These are phyloP conservation scores for Xerocomus potaroensis DNA, from an alignment of 768 basidiomycete genomes.

Conservation along the genomic window DNA sequence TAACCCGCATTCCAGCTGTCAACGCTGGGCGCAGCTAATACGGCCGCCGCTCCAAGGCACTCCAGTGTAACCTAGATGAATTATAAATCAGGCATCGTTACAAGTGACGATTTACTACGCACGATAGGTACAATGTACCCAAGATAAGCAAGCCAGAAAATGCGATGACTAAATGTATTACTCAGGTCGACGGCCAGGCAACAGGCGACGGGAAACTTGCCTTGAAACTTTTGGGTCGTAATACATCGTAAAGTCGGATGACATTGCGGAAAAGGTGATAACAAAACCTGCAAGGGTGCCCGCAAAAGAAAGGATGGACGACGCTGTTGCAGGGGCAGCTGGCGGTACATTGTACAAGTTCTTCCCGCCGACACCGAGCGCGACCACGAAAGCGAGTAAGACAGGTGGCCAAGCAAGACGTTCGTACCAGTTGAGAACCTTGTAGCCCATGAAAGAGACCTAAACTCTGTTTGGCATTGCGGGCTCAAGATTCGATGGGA, in stretches of 20 bases:
- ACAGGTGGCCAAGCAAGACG: slow-evolving; percentile 74
- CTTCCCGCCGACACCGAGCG: slow-evolving; percentile 69
- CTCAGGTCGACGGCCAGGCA: slow-evolving; percentile 6
- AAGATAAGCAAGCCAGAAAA: slow-evolving; percentile 62
- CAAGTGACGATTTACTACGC: slow-evolving; percentile 25
- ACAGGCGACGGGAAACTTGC: slow-evolving; percentile 30
- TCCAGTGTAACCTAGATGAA: slow-evolving; percentile 34
- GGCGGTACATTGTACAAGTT: slow-evolving; percentile 49
- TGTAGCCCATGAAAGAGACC: slow-evolving; percentile 66
- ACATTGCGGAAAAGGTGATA: slow-evolving; percentile 56
- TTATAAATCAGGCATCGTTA: background rate
- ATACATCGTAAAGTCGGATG: slow-evolving; percentile 75
- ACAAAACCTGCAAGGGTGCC: slow-evolving; percentile 71
- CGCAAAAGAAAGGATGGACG: slow-evolving; percentile 57
- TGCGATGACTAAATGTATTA: slow-evolving; percentile 41
- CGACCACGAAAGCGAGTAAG: slow-evolving; percentile 66
- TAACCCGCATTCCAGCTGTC: slow-evolving; percentile 56
- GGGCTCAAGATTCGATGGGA: background rate
- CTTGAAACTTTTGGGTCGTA: slow-evolving; percentile 54
- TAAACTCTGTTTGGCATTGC: slow-evolving; percentile 15
- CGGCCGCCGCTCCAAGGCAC: slow-evolving; percentile 67
- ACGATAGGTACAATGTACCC: slow-evolving; percentile 63
- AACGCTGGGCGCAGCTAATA: slow-evolving; percentile 49
- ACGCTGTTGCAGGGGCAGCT: slow-evolving; percentile 49
- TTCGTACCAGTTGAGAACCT: slow-evolving; percentile 69